phyloP scores from a whole-genome alignment of 83 land plant genomes.

The Diphasiastrum complanatum region DNA sequence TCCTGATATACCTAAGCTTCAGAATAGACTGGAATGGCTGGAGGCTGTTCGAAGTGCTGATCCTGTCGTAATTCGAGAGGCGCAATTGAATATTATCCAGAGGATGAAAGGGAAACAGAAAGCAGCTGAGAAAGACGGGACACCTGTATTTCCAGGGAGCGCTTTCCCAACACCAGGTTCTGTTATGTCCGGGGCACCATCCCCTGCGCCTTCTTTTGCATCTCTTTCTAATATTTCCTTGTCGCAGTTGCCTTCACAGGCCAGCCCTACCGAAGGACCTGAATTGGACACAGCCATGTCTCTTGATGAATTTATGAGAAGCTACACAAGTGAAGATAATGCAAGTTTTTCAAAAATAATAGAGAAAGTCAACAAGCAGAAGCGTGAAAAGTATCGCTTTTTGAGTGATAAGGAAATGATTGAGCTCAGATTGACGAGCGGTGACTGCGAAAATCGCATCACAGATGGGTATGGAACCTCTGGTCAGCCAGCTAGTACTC shows the following conservation, averaged over 20 bases:
- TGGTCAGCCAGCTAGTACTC: conserved; percentile 69
- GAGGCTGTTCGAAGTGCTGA: conserved; percentile 80
- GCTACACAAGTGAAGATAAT: conserved; percentile 92
- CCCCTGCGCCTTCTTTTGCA: conserved; percentile 18
- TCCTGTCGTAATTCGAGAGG: conserved; percentile 76
- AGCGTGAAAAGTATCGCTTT: conserved; percentile 50
- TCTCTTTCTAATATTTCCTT: too few relatives aligned
- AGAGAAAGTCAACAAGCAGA: conserved; percentile 76
- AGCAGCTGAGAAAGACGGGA: conserved; percentile 18
- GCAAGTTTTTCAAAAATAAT: conserved; percentile 69
- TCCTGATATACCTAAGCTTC: conserved; percentile 89
- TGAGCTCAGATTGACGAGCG: conserved; percentile 25
- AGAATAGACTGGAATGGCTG: conserved; percentile 90
- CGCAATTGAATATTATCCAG: conserved; percentile 87
- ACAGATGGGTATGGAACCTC: conserved; percentile 96
- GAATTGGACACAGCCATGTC: conserved; percentile 34
- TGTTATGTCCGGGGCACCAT: conserved; percentile 16
- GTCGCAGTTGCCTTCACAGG: too few relatives aligned
- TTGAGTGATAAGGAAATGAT: conserved; percentile 25
- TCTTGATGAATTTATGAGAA: conserved; percentile 63
- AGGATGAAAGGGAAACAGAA: conserved; percentile 34
- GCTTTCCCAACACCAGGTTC: conserved; percentile 16
- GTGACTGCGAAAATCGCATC: conserved; percentile 11
- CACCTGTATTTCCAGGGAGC: conserved; percentile 15
- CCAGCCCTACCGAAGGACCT: too few relatives aligned